phyloP scores from a whole-genome alignment of 2,329 filamentous ascomycete species.

The Mycosphaerella arachidis region DNA sequence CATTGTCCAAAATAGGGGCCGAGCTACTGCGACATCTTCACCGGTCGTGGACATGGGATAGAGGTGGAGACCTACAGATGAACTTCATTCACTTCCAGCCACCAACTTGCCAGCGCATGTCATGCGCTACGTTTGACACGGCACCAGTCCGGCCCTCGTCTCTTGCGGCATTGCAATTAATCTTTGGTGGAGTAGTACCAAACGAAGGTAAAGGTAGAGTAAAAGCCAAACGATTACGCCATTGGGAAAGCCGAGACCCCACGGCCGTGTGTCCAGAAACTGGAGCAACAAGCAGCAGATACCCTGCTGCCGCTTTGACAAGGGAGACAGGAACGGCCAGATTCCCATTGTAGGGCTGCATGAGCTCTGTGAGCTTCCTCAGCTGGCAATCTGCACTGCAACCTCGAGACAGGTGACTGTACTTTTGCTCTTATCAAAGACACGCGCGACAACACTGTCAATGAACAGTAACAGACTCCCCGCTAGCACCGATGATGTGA shows the following conservation, averaged over 20 bases:
- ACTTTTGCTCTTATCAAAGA: not conserved
- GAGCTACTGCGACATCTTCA: conserved; percentile 9
- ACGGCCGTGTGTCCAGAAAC: not conserved
- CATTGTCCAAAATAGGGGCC: conserved; percentile 2
- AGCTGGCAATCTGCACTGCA: not conserved
- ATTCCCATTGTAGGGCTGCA: not conserved
- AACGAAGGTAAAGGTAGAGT: not conserved
- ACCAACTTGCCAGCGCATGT: not conserved
- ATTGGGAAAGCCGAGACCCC: not conserved
- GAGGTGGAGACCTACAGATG: not conserved
- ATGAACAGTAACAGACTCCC: not conserved
- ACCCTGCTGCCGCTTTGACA: not conserved
- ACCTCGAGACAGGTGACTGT: not conserved
- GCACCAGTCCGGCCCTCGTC: not conserved
- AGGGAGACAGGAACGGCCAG: not conserved
- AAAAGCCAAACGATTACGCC: not conserved
- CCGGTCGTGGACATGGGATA: conserved; percentile 3
- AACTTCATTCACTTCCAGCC: not conserved
- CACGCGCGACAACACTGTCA: not conserved
- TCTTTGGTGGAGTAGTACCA: not conserved
- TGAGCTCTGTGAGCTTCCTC: not conserved
- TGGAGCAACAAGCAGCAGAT: not conserved
- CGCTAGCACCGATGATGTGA: not conserved
- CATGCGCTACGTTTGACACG: not conserved
- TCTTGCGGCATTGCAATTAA: not conserved